Conservation (phyloP, 257 asterid genomes). For the Solanum lycopersicoides region DNA sequence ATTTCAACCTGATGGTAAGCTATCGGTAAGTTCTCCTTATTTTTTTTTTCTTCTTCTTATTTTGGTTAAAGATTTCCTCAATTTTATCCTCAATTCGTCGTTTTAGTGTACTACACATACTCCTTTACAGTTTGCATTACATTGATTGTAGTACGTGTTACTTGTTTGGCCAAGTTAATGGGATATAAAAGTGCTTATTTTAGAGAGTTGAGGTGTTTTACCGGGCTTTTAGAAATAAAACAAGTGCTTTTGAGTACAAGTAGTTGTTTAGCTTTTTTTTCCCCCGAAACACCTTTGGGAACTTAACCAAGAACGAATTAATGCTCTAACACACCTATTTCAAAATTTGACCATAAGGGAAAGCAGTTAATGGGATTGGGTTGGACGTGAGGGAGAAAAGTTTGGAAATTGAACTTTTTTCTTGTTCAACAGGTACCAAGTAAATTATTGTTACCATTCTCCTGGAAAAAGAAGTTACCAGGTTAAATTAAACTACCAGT, state of each 20-base stretch:
- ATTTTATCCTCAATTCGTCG: background rate
- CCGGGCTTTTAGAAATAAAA: background rate
- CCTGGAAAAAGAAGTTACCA: background rate
- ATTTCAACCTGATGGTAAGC: slow-evolving; percentile 70
- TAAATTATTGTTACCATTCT: background rate
- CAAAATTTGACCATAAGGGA: background rate
- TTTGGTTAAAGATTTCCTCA: background rate
- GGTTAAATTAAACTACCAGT: background rate
- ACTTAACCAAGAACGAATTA: background rate
- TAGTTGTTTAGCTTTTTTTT: background rate
- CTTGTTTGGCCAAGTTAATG: background rate
- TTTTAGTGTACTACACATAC: background rate
- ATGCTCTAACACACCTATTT: background rate
- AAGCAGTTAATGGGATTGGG: background rate
- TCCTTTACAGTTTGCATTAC: background rate
- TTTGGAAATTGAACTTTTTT: background rate
- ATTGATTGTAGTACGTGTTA: background rate
- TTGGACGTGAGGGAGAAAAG: background rate
- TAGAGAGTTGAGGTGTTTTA: background rate
- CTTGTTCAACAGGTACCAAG: background rate
- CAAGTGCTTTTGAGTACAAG: background rate
- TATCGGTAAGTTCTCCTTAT: slow-evolving; percentile 35
- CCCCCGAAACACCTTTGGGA: background rate
- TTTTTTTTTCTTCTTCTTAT: background rate
- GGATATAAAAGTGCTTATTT: background rate